A percentile compares a stretch with the other conserved stretches of the same genome.
Evolutionary conservation across 768 basidiomycete species (phyloP).

Genomic region (Tubosaeta sp.): DNA sequence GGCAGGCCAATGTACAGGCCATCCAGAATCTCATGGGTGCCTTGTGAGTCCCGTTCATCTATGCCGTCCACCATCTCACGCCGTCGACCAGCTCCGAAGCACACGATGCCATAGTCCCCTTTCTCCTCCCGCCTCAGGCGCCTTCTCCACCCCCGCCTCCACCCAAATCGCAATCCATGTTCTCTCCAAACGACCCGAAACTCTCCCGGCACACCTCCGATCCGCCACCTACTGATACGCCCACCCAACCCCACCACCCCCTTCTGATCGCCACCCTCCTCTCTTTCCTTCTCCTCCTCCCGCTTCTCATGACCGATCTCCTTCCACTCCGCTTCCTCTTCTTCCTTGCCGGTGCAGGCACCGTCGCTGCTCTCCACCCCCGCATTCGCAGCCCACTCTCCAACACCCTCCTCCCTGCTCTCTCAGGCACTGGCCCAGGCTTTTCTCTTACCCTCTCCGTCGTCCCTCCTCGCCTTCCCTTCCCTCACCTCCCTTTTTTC

Average conservation of each 20-base stretch:
- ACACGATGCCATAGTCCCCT: slow-evolving; percentile 44
- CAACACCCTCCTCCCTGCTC: neutral
- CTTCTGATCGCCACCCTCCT: slow-evolving; percentile 36
- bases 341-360: slow-evolving; percentile 29
- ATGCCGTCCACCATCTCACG: neutral
- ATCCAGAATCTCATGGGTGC: slow-evolving; percentile 91
- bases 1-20: slow-evolving; percentile 84
- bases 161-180: slow-evolving; percentile 41
- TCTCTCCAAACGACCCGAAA: neutral
- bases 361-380: slow-evolving; percentile 15
- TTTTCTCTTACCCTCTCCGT: slow-evolving; percentile 14
- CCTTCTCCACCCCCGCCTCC: slow-evolving; percentile 46
- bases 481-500: neutral
- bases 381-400: slow-evolving; percentile 2
- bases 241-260: slow-evolving; percentile 28
- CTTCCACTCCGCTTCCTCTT: slow-evolving; percentile 48
- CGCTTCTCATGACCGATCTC: slow-evolving; percentile 35
- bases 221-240: neutral
- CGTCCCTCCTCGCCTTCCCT: slow-evolving; percentile 2
- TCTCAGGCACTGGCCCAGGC: slow-evolving; percentile 14
- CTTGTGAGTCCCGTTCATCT: slow-evolving; percentile 43
- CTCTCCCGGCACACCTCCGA: neutral
- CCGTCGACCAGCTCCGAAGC: slow-evolving; percentile 51
- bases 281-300: slow-evolving; percentile 38
- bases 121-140: slow-evolving; percentile 42